Percentiles rank a stretch among this genome's conserved stretches.
These are phyloP conservation scores for Samsoniella hepiali DNA, from an alignment of 2,329 filamentous ascomycete genomes.

Conservation along the genomic window DNA sequence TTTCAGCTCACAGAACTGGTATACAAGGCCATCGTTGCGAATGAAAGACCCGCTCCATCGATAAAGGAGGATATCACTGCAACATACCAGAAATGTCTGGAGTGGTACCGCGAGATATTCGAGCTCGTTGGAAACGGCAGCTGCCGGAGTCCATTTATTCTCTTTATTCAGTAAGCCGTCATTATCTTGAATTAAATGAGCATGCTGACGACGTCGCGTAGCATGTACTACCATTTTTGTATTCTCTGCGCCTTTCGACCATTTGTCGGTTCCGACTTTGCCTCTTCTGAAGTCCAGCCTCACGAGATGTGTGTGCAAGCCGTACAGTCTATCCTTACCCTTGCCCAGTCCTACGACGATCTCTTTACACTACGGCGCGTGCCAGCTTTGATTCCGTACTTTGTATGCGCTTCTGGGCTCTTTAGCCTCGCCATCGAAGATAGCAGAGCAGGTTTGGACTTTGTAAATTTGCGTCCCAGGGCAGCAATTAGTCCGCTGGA, in stretches of 20 bases:
- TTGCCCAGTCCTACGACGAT: slow-evolving; percentile 22
- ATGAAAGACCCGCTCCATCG: not conserved
- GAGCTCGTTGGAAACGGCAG: slow-evolving; percentile 7
- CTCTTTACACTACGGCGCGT: slow-evolving; percentile 23
- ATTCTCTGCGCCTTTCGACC: slow-evolving; percentile 21
- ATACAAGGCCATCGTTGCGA: slow-evolving; percentile 16
- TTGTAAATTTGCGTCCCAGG: not conserved
- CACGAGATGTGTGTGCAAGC: slow-evolving; percentile 3
- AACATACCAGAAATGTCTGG: slow-evolving; percentile 21
- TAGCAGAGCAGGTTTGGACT: not conserved
- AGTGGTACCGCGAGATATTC: slow-evolving; percentile 22
- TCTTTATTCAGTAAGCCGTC: slow-evolving; percentile 22
- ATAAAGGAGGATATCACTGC: not conserved
- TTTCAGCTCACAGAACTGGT: slow-evolving; percentile 23
- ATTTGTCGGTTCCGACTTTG: not conserved
- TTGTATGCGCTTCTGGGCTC: slow-evolving; percentile 20
- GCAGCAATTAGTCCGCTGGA: not conserved
- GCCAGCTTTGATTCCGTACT: slow-evolving; percentile 20
- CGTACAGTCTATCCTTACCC: slow-evolving; percentile 7
- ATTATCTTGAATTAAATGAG: not conserved
- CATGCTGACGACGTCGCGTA: slow-evolving; percentile 1
- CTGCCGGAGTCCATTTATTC: slow-evolving; percentile 19
- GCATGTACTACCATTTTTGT: slow-evolving; percentile 24
- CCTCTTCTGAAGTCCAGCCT: slow-evolving; percentile 4
- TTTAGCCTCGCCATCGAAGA: slow-evolving; percentile 14